A percentile compares a stretch with the other conserved stretches of the same genome.
Conservation (phyloP, 2,329 filamentous ascomycete genomes). For the Dothideomycetidae sp. region DNA sequence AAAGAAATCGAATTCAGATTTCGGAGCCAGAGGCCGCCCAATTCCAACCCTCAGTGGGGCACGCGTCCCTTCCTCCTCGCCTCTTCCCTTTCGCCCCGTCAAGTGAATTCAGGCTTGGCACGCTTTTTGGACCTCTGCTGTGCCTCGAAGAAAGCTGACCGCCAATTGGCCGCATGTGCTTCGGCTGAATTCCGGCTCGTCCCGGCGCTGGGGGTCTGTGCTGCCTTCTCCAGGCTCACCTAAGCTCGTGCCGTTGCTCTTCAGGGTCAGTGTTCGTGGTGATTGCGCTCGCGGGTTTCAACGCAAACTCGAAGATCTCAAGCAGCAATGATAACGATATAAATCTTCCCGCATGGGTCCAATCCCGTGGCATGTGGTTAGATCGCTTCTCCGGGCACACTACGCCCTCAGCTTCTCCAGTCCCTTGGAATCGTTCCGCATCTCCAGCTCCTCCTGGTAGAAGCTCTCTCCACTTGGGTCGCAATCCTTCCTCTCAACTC, state of each 20-base stretch:
- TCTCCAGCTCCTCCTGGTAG: slow-evolving; percentile 57
- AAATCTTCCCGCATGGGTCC: slow-evolving; percentile 2
- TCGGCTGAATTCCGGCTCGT: not conserved
- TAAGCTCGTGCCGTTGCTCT: no score
- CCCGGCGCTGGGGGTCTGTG: not conserved
- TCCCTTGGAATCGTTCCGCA: slow-evolving; percentile 51
- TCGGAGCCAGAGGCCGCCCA: not conserved
- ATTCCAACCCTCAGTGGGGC: not conserved
- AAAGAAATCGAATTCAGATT: no score
- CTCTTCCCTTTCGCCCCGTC: not conserved
- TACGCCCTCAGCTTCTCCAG: slow-evolving; percentile 48
- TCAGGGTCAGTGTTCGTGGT: no score
- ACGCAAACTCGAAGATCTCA: no score
- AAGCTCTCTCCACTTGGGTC: slow-evolving; percentile 53
- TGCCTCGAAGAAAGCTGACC: not conserved
- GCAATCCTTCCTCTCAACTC: slow-evolving; percentile 47
- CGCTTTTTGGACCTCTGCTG: not conserved
- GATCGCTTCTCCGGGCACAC: slow-evolving; percentile 68
- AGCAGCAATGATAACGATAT: not conserved
- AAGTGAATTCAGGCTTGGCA: not conserved
- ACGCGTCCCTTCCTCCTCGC: not conserved
- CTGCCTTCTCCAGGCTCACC: no score
- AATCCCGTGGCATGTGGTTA: slow-evolving; percentile 63
- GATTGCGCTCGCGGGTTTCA: no score
- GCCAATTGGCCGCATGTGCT: not conserved